Evolutionary conservation across 176 grass and related monocot genomes (phyloP).

Genomic region (Tuctoria greenei): DNA sequence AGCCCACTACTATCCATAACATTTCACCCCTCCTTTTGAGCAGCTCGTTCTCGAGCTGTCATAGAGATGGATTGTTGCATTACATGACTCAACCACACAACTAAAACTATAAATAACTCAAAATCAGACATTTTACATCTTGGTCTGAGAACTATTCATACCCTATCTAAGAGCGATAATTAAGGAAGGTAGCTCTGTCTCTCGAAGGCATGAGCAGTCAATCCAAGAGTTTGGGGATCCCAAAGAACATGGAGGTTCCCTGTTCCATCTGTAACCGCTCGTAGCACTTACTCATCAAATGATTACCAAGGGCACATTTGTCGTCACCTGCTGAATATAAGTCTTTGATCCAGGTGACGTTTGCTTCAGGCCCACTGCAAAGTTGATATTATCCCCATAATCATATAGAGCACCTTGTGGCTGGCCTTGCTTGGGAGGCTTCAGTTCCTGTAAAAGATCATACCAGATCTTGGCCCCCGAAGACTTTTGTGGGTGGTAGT

Average conservation of each 20-base stretch:
- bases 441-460: slow-evolving; percentile 99
- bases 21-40: too few relatives aligned
- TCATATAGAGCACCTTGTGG: slow-evolving; percentile 81
- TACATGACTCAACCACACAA: too few relatives aligned
- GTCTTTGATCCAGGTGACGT: slow-evolving; percentile 80
- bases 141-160: too few relatives aligned
- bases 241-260: slow-evolving; percentile 97
- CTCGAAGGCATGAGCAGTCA: too few relatives aligned
- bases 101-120: too few relatives aligned
- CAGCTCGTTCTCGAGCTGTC: too few relatives aligned
- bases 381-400: slow-evolving; percentile 91
- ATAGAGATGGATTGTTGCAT: too few relatives aligned
- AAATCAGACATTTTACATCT: too few relatives aligned
- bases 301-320: slow-evolving; percentile 82
- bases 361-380: slow-evolving; percentile 81
- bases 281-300: slow-evolving; percentile 96
- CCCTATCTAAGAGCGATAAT: too few relatives aligned
- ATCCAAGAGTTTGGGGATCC: slow-evolving; percentile 93
- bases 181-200: too few relatives aligned
- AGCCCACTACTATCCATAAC: too few relatives aligned
- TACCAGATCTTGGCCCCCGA: slow-evolving; percentile 82
- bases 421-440: slow-evolving; percentile 91
- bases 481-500: slow-evolving; percentile 97
- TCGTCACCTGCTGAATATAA: slow-evolving; percentile 90
- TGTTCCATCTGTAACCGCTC: slow-evolving; percentile 90